Evolutionary conservation across 192 early-diverging fungal genomes (phyloP).

Genomic region (Neocallimastix lanati): DNA sequence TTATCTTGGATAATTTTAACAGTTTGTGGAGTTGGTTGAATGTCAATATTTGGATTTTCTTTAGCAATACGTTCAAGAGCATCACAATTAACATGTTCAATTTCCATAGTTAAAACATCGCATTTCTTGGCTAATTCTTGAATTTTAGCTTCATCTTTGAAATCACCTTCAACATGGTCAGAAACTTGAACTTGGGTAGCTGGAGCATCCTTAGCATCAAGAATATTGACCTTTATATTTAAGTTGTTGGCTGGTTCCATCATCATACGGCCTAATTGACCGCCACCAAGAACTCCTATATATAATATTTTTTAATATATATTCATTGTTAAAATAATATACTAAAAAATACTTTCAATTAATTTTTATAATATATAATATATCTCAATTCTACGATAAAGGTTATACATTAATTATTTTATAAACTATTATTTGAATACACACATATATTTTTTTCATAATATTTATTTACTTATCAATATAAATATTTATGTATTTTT

Average conservation of each 20-base stretch:
- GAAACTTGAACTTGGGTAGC: constrained; percentile 63
- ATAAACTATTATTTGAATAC: too few relatives aligned
- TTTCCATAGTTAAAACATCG: constrained; percentile 88
- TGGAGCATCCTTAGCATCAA: constrained; percentile 66
- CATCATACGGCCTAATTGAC: constrained; percentile 98
- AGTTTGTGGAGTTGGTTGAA: constrained; percentile 68
- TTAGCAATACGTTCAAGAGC: constrained; percentile 30
- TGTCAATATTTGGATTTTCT: constrained; percentile 15
- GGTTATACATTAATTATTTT: too few relatives aligned
- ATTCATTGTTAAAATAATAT: too few relatives aligned
- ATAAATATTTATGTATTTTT: too few relatives aligned
- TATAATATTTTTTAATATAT: too few relatives aligned
- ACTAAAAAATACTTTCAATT: too few relatives aligned
- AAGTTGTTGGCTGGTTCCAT: constrained; percentile 86
- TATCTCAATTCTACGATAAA: too few relatives aligned
- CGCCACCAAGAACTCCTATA: constrained; percentile 58
- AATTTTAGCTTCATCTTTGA: constrained; percentile 62
- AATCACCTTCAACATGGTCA: constrained; percentile 62
- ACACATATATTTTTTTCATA: too few relatives aligned
- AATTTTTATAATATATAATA: too few relatives aligned
- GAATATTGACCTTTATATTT: constrained; percentile 62
- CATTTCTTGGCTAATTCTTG: constrained; percentile 48
- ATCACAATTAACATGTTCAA: constrained; percentile 79
- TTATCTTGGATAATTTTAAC: constrained; percentile 93
- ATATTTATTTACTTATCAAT: too few relatives aligned